Conservation (phyloP, 2,329 filamentous ascomycete species). For the Epichloe typhina region DNA sequence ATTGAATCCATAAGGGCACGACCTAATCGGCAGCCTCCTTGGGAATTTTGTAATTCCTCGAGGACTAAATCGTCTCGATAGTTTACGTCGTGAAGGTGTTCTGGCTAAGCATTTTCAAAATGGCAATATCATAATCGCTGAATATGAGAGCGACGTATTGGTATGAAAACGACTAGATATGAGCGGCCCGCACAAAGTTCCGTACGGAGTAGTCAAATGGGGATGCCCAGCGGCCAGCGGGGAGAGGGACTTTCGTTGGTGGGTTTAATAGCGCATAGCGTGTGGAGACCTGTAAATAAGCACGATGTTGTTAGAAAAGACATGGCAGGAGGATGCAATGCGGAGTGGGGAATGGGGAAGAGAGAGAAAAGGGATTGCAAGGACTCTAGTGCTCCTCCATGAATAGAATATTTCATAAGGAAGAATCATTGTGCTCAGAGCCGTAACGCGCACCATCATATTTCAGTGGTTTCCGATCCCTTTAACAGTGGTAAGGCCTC, state of each 20-base stretch:
- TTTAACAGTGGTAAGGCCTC: too few relatives aligned
- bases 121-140: background rate
- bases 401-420: too few relatives aligned
- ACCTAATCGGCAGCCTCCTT: background rate
- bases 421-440: too few relatives aligned
- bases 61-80: background rate
- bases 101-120: conserved; percentile 1
- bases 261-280: background rate
- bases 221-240: background rate
- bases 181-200: background rate
- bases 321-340: too few relatives aligned
- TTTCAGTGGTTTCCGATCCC: too few relatives aligned
- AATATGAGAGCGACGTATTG: too few relatives aligned
- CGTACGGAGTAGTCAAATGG: background rate
- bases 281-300: too few relatives aligned
- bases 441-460: too few relatives aligned
- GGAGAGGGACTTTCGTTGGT: background rate
- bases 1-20: conserved; percentile 5
- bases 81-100: background rate
- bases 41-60: background rate
- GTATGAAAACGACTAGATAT: background rate
- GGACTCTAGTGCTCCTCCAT: too few relatives aligned
- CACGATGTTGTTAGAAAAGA: too few relatives aligned
- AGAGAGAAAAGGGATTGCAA: too few relatives aligned
- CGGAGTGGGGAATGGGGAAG: too few relatives aligned